phyloP scores from a whole-genome alignment of 2,329 filamentous ascomycete genomes.

The Aspergillus ustus region DNA sequence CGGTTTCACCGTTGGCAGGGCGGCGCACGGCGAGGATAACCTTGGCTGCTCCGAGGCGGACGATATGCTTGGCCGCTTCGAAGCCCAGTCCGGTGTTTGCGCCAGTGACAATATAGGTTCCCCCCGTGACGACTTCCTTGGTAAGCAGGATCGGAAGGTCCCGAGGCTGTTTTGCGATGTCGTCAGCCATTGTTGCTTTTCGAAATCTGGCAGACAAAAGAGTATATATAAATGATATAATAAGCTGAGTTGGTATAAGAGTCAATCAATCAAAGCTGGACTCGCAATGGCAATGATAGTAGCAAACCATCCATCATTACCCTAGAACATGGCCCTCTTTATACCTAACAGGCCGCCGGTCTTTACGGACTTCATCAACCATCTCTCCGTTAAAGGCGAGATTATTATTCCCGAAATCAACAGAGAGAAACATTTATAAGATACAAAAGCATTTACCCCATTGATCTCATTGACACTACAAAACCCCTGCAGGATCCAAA shows the following conservation, averaged over 20 bases:
- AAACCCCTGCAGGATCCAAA: neutral
- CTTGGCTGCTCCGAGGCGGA: conserved; percentile 11
- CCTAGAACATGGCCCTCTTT: neutral
- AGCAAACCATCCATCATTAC: neutral
- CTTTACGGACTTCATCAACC: neutral
- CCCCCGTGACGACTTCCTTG: neutral
- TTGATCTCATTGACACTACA: neutral
- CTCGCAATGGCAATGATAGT: neutral
- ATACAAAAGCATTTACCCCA: neutral
- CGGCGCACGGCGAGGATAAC: conserved; percentile 10
- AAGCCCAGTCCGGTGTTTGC: conserved; percentile 13
- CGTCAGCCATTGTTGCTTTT: neutral
- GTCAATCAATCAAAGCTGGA: neutral
- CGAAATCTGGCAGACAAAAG: too few species aligned
- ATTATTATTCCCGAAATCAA: neutral
- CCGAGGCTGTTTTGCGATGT: conserved; percentile 1
- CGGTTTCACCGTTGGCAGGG: neutral
- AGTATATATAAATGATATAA: neutral
- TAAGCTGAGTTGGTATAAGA: neutral
- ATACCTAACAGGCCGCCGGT: neutral
- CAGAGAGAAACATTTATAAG: neutral
- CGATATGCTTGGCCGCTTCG: conserved; percentile 9
- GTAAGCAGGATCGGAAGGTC: conserved; percentile 11
- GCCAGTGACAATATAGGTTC: conserved; percentile 9
- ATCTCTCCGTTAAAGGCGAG: neutral